Conservation (phyloP, 805 yeast species). For the Starmerella sirachaensis region DNA sequence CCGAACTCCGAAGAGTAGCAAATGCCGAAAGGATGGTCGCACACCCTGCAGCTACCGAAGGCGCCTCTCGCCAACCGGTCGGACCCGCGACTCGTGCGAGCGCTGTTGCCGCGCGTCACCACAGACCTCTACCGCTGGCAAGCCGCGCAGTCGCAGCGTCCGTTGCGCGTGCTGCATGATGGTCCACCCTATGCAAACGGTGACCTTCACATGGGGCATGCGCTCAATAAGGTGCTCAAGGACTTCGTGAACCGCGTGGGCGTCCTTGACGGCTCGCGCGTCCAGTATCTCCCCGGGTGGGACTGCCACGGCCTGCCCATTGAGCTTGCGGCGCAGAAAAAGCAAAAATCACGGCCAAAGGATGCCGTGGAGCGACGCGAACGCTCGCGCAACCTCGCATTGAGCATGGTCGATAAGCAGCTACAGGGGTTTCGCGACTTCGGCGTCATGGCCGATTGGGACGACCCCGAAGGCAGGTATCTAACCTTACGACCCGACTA, state of each 20-base stretch:
- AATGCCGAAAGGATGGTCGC: conserved; percentile 39
- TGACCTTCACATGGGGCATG: conserved; percentile 81
- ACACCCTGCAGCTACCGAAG: conserved; percentile 51
- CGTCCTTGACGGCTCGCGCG: conserved; percentile 46
- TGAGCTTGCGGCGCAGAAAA: conserved; percentile 66
- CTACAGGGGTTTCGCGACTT: conserved; percentile 49
- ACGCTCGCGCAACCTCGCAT: conserved; percentile 60
- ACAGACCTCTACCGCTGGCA: conserved; percentile 59
- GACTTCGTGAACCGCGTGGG: conserved; percentile 72
- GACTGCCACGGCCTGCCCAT: conserved; percentile 98
- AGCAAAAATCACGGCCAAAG: conserved; percentile 29
- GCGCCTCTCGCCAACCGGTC: conserved; percentile 58
- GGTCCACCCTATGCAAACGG: conserved; percentile 99
- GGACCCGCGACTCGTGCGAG: conserved; percentile 33
- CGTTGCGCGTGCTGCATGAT: conserved; percentile 61
- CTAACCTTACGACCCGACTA: conserved; percentile 58
- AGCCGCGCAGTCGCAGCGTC: conserved; percentile 25
- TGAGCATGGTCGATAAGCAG: conserved; percentile 53
- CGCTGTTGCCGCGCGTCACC: conserved; percentile 43
- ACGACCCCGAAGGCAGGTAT: conserved; percentile 38
- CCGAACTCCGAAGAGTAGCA: too few relatives aligned
- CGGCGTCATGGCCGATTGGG: conserved; percentile 79
- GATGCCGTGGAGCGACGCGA: conserved; percentile 40
- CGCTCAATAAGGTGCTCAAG: conserved; percentile 77
- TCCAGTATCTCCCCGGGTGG: conserved; percentile 88